Evolutionary conservation across 1,284 basidiomycete genomes (phyloP), one percentile per base, ranked within the genome.

Genomic region (Thelephora terrestris): DNA sequence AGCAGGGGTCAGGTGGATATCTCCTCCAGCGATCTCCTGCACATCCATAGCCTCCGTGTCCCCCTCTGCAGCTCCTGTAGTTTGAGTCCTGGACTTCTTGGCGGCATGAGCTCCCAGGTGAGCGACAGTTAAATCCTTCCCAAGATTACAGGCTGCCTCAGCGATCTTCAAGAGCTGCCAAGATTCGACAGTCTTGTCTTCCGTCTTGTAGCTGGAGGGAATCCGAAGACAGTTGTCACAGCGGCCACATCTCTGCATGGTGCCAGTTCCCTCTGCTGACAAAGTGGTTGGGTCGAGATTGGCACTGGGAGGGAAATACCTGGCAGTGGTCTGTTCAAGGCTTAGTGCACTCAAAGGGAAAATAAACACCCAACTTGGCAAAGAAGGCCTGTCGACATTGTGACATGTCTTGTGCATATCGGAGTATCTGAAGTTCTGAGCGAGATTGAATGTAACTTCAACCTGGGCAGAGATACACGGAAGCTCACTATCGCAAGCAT

Each of bases 141-240:
- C 72, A 20, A 69, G 62, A 2, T 58, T 48, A 36, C 70, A 58
- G 3, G 89, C 70, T 5, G 69, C 68, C 4, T 75, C 64, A 2
- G 76, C 62, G 32, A 90, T 73, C 52, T 77, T 78, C 38, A 94
- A 67, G 5, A 88, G 68, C 59, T 85, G 79, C 85, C 89, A 93
- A 9, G 85, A 74, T 43, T 81, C 76, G 1, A 81, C 51, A 1
- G 88, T 87, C 24, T 85, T 79, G 56, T 92, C 85, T 50, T 70
- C 65, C 20, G 67, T 63, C 14, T 74, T 68, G 50, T 85, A 61
- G 3, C 69, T 67, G 0, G 72, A 73, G 4, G 73, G 66, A 17
- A 72, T 57, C 37, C 87, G 78, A n/a, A 63, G 75, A 64, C 91
- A 94, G 61, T 96, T 97, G 67, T 98, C 94, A 67, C 93, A 96